Evolutionary conservation across 768 basidiomycete genomes (phyloP).

Genomic region (Paxillus rubicundulus): DNA sequence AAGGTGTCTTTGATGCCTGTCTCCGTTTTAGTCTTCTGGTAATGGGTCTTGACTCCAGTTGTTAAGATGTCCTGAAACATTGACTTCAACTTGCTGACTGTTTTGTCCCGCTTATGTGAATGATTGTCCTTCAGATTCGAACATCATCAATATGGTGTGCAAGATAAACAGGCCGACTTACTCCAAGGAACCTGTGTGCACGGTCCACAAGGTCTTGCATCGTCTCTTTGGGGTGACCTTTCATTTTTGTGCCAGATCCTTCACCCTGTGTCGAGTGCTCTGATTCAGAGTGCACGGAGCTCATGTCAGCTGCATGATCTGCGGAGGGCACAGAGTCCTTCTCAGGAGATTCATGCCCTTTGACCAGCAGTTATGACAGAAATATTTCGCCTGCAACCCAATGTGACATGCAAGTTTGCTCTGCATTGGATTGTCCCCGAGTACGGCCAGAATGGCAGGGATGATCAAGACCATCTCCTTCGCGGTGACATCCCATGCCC

Average conservation of each 20-base stretch:
- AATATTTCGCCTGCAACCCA: conserved; percentile 36
- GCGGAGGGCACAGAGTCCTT: neutral
- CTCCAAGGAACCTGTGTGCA: conserved; percentile 24
- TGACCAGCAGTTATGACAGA: conserved; percentile 42
- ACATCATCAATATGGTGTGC: neutral
- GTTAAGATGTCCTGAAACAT: conserved; percentile 4
- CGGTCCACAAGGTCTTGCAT: conserved; percentile 18
- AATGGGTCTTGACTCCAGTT: neutral
- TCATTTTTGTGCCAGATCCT: neutral
- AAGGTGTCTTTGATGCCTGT: conserved; percentile 1
- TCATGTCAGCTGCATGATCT: neutral
- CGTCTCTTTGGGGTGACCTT: neutral
- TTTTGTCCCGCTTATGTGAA: neutral
- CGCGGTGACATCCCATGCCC: conserved; percentile 35
- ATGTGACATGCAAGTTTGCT: conserved; percentile 45
- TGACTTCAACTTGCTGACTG: neutral
- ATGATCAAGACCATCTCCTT: conserved; percentile 32
- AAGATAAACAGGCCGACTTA: conserved; percentile 3
- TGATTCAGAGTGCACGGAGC: neutral
- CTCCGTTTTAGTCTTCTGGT: neutral
- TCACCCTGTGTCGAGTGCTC: neutral
- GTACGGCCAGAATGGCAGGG: conserved; percentile 30
- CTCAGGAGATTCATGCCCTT: conserved; percentile 16
- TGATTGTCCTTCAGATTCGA: neutral
- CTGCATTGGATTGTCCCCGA: conserved; percentile 48